phyloP scores from a whole-genome alignment of 1,139 yeast genomes.

The Hemisphaericaspora xylanilytica region DNA sequence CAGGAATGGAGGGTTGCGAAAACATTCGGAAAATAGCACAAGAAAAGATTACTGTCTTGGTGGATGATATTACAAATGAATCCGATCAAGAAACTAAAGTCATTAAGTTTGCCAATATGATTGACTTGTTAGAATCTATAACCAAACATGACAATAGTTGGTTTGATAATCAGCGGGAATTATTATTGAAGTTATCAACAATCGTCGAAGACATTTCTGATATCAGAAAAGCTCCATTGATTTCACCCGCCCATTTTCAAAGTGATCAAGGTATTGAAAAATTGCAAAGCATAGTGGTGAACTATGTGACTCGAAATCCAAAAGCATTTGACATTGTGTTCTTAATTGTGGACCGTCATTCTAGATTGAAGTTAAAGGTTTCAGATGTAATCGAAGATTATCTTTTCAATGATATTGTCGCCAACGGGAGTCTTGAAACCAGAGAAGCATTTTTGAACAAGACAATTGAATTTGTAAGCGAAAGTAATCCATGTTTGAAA shows the following conservation, averaged over 20 bases:
- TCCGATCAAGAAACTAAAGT: slow-evolving; percentile 53
- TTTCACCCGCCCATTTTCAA: slow-evolving; percentile 67
- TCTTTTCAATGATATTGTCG: slow-evolving; percentile 56
- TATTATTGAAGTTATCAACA: slow-evolving; percentile 47
- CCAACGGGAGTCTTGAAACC: slow-evolving; percentile 43
- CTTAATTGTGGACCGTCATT: slow-evolving; percentile 48
- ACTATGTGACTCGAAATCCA: slow-evolving; percentile 39
- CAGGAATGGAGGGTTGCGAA: slow-evolving; percentile 56
- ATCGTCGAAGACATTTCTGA: slow-evolving; percentile 45
- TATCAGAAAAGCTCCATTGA: slow-evolving; percentile 44
- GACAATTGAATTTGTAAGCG: slow-evolving; percentile 49
- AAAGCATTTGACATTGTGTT: slow-evolving; percentile 39
- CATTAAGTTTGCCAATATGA: slow-evolving; percentile 64
- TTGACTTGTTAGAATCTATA: slow-evolving; percentile 62
- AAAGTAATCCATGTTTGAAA: slow-evolving; percentile 39
- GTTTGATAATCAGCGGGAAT: slow-evolving; percentile 54
- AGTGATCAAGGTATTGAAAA: slow-evolving; percentile 69
- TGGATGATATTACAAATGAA: slow-evolving; percentile 43
- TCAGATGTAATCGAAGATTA: slow-evolving; percentile 53
- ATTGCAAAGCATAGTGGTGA: slow-evolving; percentile 56
- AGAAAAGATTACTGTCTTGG: slow-evolving; percentile 44
- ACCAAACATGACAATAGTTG: slow-evolving; percentile 55
- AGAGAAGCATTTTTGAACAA: slow-evolving; percentile 53
- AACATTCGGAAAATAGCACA: slow-evolving; percentile 56
- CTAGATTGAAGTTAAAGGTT: slow-evolving; percentile 46